These are phyloP conservation scores for Diutina rugosa DNA, from an alignment of 1,139 yeast genomes.

Conservation along the genomic window DNA sequence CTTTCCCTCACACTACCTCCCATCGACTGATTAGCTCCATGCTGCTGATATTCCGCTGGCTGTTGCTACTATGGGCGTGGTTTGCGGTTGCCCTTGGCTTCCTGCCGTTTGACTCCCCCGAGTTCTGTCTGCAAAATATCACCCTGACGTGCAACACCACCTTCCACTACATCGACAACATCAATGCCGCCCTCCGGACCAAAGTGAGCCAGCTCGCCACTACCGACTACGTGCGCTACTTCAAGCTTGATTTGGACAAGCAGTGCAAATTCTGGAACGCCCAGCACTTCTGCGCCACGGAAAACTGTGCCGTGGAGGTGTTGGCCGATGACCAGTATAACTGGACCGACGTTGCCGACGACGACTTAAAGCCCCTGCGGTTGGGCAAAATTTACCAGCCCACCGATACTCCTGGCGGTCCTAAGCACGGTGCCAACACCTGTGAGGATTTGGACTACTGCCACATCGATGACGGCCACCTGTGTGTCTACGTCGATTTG, in stretches of 20 bases:
- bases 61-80: background rate
- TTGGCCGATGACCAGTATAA: conserved; percentile 29
- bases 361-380: conserved; percentile 65
- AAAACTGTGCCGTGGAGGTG: conserved; percentile 88
- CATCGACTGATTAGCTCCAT: background rate
- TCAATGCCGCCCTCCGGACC: conserved; percentile 30
- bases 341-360: conserved; percentile 45
- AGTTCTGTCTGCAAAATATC: conserved; percentile 34
- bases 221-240: conserved; percentile 72
- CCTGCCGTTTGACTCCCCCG: conserved; percentile 31
- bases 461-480: conserved; percentile 42
- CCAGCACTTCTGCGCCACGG: conserved; percentile 79
- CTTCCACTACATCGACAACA: conserved; percentile 28
- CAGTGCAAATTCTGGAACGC: conserved; percentile 85
- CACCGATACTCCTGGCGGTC: conserved; percentile 7
- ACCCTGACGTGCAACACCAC: conserved; percentile 37
- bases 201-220: conserved; percentile 42
- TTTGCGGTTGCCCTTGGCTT: background rate
- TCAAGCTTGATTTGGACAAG: conserved; percentile 74
- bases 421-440: conserved; percentile 12
- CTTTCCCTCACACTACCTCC: background rate
- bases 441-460: conserved; percentile 38
- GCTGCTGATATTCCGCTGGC: background rate
- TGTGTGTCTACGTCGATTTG: conserved; percentile 71
- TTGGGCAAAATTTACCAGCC: conserved; percentile 37